These are phyloP conservation scores for Trypanosoma vivax DNA, from an alignment of 208 protist genomes.

Conservation along the genomic window DNA sequence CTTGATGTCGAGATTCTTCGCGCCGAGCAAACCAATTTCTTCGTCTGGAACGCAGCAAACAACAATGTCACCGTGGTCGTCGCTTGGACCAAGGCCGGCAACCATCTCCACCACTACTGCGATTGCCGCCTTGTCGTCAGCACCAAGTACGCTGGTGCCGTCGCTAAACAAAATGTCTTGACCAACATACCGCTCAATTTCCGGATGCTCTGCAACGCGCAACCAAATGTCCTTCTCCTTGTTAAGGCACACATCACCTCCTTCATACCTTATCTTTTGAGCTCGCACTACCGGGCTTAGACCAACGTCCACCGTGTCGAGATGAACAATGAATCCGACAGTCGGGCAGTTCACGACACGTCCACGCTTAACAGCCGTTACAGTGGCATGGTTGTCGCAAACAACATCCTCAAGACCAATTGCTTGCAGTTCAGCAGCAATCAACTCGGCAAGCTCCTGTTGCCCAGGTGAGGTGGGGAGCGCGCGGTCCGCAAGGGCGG, in stretches of 20 bases:
- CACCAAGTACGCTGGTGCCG: constrained; percentile 82
- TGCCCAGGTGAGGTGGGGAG: constrained; percentile 72
- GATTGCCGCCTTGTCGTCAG: constrained; percentile 83
- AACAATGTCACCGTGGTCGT: constrained; percentile 64
- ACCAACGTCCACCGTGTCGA: constrained; percentile 79
- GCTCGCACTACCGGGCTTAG: constrained; percentile 64
- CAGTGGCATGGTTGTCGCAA: constrained; percentile 66
- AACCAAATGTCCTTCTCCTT: constrained; percentile 61
- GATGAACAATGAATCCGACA: constrained; percentile 81
- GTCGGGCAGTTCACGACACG: constrained; percentile 43
- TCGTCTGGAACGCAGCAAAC: constrained; percentile 84
- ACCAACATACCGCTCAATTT: constrained; percentile 58
- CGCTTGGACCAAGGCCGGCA: constrained; percentile 29
- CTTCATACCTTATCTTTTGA: constrained; percentile 58
- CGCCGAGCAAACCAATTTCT: constrained; percentile 76
- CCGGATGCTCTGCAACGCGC: constrained; percentile 54
- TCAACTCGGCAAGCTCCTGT: constrained; percentile 73
- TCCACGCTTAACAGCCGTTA: constrained; percentile 72
- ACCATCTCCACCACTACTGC: constrained; percentile 79
- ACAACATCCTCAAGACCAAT: constrained; percentile 34
- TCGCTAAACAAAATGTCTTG: constrained; percentile 85
- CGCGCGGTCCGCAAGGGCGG: constrained; percentile 43
- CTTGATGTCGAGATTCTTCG: constrained; percentile 71
- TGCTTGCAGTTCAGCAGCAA: constrained; percentile 55
- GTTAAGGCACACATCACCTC: constrained; percentile 75